These are phyloP conservation scores for Ordospora pajunii DNA, from an alignment of 371 early-diverging fungal species.

Conservation along the genomic window DNA sequence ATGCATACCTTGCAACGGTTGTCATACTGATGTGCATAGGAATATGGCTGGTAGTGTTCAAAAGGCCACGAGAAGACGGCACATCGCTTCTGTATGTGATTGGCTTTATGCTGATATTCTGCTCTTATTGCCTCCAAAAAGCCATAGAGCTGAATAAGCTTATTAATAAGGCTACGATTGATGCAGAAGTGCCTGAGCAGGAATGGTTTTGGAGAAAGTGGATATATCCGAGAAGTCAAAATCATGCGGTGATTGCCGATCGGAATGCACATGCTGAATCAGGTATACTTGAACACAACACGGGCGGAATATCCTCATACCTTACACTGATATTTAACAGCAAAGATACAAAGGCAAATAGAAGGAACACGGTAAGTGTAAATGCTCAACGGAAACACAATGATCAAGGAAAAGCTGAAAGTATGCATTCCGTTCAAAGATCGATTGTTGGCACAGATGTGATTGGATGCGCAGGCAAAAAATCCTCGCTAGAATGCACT, in stretches of 20 bases:
- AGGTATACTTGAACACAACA: too few relatives aligned
- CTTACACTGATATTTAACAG: background rate
- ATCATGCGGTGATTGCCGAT: too few relatives aligned
- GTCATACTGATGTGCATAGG: background rate
- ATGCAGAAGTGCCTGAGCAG: background rate
- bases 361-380: background rate
- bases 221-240: background rate
- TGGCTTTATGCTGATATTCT: slow-evolving; percentile 24
- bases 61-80: background rate
- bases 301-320: background rate
- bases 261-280: too few relatives aligned
- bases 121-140: slow-evolving; percentile 21
- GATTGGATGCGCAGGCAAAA: background rate
- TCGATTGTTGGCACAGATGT: background rate
- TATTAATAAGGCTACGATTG: background rate
- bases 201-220: background rate
- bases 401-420: background rate
- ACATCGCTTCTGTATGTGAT: background rate
- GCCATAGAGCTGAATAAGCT: background rate
- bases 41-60: background rate
- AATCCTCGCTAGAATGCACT: background rate
- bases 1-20: background rate
- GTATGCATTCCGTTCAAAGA: too few relatives aligned
- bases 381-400: background rate
- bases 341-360: too few relatives aligned